Evolutionary conservation across 129 eudicot species (phyloP).

Genomic region (Silybum marianum): DNA sequence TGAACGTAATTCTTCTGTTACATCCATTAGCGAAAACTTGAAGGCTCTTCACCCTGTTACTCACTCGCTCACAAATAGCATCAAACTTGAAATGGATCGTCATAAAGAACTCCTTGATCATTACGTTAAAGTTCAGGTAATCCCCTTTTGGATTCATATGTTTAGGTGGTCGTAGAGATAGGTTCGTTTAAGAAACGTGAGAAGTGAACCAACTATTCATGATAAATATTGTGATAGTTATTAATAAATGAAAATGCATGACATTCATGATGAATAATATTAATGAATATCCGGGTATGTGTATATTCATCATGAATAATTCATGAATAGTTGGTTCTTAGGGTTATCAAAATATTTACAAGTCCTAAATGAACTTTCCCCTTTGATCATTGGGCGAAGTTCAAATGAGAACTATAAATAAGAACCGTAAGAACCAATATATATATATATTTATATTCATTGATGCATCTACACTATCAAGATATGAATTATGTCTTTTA

Average conservation of each 20-base stretch:
- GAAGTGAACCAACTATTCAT: background rate
- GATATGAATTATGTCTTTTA: too few relatives aligned
- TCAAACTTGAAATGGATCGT: slow-evolving; percentile 56
- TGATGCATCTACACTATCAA: background rate
- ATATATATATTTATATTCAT: background rate
- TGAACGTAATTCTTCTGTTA: slow-evolving; percentile 51
- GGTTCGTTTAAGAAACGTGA: background rate
- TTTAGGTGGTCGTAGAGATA: background rate
- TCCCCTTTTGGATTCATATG: background rate
- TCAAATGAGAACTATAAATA: background rate
- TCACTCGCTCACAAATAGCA: slow-evolving; percentile 31
- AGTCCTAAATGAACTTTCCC: background rate
- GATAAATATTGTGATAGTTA: background rate
- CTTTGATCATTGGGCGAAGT: background rate
- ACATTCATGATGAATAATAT: background rate
- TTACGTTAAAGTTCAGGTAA: slow-evolving; percentile 60
- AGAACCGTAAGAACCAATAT: background rate
- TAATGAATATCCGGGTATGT: background rate
- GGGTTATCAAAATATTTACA: background rate
- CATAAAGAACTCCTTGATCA: slow-evolving; percentile 50
- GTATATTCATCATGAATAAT: background rate
- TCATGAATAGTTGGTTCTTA: background rate
- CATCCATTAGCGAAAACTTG: slow-evolving; percentile 46
- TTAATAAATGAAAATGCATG: background rate
- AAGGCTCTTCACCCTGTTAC: slow-evolving; percentile 33